Conservation (phyloP, 257 asterid genomes). For the Handroanthus guayacan region DNA sequence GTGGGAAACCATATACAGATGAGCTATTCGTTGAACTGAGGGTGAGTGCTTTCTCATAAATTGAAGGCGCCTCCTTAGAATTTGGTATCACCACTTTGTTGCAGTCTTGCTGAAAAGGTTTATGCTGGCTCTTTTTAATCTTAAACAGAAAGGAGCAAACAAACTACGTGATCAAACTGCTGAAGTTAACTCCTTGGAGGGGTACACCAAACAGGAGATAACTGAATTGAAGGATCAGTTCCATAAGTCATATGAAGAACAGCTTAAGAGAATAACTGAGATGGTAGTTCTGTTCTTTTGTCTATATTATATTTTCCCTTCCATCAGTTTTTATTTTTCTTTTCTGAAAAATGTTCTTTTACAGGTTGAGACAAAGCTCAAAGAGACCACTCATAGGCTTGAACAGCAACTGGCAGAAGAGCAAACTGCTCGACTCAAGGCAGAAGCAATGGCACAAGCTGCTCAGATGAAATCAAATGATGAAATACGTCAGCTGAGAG, state of each 20-base stretch:
- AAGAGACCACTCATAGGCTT: slow-evolving; percentile 54
- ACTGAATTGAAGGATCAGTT: slow-evolving; percentile 54
- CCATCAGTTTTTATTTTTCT: not conserved
- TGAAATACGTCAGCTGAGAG: slow-evolving; percentile 66
- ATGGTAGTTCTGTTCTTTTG: slow-evolving; percentile 52
- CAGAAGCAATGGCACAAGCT: slow-evolving; percentile 60
- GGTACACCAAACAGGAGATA: slow-evolving; percentile 63
- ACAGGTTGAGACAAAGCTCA: slow-evolving; percentile 60
- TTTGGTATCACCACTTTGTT: not conserved
- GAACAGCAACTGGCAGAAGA: slow-evolving; percentile 62
- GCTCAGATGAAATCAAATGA: slow-evolving; percentile 64
- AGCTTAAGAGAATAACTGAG: slow-evolving; percentile 63
- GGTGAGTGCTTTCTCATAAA: slow-evolving; percentile 42
- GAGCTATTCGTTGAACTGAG: slow-evolving; percentile 61
- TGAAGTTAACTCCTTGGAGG: slow-evolving; percentile 57
- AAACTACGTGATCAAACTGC: slow-evolving; percentile 66
- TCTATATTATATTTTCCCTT: not conserved
- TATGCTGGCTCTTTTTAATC: not conserved
- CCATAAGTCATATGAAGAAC: slow-evolving; percentile 61
- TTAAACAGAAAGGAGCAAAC: slow-evolving; percentile 57
- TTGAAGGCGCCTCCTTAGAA: too few species aligned
- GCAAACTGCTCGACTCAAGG: slow-evolving; percentile 65
- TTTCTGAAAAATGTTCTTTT: slow-evolving; percentile 19
- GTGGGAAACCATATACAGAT: slow-evolving; percentile 69
- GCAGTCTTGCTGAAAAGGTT: not conserved